Percentiles rank a stretch among this genome's conserved stretches.
These are phyloP conservation scores for Rutstroemia sp. DNA, from an alignment of 2,329 filamentous ascomycete species.

Conservation along the genomic window DNA sequence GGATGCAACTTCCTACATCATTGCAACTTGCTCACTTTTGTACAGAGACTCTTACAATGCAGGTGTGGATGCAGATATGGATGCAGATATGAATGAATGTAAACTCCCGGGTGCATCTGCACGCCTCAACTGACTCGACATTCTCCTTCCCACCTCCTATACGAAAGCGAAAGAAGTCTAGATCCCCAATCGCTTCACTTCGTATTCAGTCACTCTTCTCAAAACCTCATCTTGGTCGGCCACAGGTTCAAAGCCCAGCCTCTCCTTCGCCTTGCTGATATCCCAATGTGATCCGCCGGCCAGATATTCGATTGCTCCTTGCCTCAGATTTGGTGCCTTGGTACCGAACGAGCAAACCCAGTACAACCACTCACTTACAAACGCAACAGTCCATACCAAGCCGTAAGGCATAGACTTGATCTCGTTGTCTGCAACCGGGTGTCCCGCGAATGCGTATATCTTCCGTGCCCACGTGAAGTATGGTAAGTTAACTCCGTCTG, in stretches of 20 bases:
- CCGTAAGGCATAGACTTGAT: background rate
- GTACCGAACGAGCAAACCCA: background rate
- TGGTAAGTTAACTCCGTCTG: slow-evolving; percentile 27
- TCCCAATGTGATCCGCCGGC: background rate
- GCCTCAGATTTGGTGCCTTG: background rate
- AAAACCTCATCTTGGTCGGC: slow-evolving; percentile 7
- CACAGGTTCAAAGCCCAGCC: slow-evolving; percentile 8
- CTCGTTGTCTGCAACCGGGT: background rate
- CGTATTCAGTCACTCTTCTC: background rate
- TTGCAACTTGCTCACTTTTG: too few species aligned
- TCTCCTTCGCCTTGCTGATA: slow-evolving; percentile 10
- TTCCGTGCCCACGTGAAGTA: slow-evolving; percentile 25
- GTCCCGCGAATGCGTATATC: background rate
- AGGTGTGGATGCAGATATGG: too few species aligned
- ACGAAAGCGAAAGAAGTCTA: background rate
- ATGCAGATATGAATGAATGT: too few species aligned
- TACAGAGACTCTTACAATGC: too few species aligned
- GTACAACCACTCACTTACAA: background rate
- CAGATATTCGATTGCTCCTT: slow-evolving; percentile 3
- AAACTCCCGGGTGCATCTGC: too few species aligned
- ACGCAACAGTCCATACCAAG: background rate
- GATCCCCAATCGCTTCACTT: background rate
- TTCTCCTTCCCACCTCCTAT: too few species aligned
- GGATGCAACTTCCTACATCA: too few species aligned
- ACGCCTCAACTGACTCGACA: too few species aligned